Evolutionary conservation across 768 basidiomycete species (phyloP).

Genomic region (Boletus rex-veris): DNA sequence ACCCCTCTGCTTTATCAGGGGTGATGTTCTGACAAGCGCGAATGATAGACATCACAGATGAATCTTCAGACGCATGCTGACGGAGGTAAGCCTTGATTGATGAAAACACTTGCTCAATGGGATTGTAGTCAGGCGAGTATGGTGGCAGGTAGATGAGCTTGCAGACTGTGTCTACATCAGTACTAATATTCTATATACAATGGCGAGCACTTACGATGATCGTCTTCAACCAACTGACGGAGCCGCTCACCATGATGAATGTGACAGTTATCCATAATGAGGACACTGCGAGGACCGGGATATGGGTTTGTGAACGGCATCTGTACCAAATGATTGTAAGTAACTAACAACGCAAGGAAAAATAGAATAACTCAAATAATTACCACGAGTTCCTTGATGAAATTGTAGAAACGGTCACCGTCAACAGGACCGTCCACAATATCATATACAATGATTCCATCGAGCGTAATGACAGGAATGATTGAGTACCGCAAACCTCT

Average conservation of each 20-base stretch:
- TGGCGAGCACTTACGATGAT: conserved; percentile 14
- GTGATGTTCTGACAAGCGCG: too few relatives aligned
- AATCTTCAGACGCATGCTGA: too few relatives aligned
- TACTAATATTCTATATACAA: not conserved
- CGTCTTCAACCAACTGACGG: conserved; percentile 11
- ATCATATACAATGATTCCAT: too few relatives aligned
- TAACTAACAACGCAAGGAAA: too few relatives aligned
- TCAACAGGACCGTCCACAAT: too few relatives aligned
- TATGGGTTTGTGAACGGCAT: conserved; percentile 7
- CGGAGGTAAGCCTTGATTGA: not conserved
- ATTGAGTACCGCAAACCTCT: too few relatives aligned
- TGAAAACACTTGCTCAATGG: not conserved
- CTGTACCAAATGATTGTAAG: not conserved
- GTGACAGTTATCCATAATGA: conserved; percentile 24
- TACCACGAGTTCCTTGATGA: too few relatives aligned
- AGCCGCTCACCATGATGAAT: conserved; percentile 26
- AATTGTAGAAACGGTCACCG: too few relatives aligned
- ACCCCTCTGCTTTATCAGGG: too few relatives aligned
- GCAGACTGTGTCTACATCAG: not conserved
- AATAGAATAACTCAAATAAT: too few relatives aligned
- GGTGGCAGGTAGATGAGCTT: not conserved
- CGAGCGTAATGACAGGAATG: too few relatives aligned
- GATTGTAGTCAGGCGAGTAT: not conserved
- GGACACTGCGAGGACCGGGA: conserved; percentile 6
- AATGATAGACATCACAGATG: too few relatives aligned